A percentile compares a stretch with the other conserved stretches of the same genome.
Conservation (phyloP, 2,329 filamentous ascomycete species). For the Neofusicoccum parvum region DNA sequence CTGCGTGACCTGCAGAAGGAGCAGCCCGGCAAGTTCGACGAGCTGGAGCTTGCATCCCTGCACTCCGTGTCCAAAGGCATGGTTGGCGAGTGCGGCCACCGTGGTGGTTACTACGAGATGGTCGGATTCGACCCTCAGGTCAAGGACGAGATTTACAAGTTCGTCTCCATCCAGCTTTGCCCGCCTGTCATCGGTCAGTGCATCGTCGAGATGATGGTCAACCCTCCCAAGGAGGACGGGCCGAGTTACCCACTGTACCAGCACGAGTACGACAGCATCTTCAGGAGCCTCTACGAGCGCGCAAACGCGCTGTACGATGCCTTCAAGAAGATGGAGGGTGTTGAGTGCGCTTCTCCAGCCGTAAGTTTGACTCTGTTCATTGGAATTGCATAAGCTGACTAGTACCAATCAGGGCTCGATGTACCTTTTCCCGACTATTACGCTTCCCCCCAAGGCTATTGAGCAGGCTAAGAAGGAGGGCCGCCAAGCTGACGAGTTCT, state of each 20-base stretch:
- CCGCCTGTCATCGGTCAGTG: slow-evolving; percentile 95
- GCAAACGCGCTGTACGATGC: slow-evolving; percentile 86
- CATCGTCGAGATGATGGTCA: slow-evolving; percentile 96
- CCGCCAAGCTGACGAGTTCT: slow-evolving; percentile 85
- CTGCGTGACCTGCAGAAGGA: slow-evolving; percentile 77
- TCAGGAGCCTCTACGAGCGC: slow-evolving; percentile 73
- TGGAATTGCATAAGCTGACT: background rate
- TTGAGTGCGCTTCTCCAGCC: slow-evolving; percentile 82
- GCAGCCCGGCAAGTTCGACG: slow-evolving; percentile 72
- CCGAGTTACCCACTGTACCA: slow-evolving; percentile 83
- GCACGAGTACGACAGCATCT: slow-evolving; percentile 82
- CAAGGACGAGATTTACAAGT: slow-evolving; percentile 95
- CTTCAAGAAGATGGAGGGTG: slow-evolving; percentile 93
- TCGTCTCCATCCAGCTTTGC: slow-evolving; percentile 95
- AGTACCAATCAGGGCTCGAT: slow-evolving; percentile 71
- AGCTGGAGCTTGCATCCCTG: slow-evolving; percentile 85
- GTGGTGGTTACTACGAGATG: slow-evolving; percentile 96
- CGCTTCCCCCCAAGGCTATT: slow-evolving; percentile 72
- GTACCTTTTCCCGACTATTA: slow-evolving; percentile 98
- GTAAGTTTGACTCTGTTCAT: slow-evolving; percentile 41
- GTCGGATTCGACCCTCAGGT: slow-evolving; percentile 85
- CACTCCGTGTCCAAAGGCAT: slow-evolving; percentile 98
- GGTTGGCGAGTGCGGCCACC: slow-evolving; percentile 97
- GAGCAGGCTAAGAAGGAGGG: slow-evolving; percentile 74
- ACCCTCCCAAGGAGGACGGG: slow-evolving; percentile 82